phyloP scores from a whole-genome alignment of 106 monocot species.

The Dendrobium catenatum region DNA sequence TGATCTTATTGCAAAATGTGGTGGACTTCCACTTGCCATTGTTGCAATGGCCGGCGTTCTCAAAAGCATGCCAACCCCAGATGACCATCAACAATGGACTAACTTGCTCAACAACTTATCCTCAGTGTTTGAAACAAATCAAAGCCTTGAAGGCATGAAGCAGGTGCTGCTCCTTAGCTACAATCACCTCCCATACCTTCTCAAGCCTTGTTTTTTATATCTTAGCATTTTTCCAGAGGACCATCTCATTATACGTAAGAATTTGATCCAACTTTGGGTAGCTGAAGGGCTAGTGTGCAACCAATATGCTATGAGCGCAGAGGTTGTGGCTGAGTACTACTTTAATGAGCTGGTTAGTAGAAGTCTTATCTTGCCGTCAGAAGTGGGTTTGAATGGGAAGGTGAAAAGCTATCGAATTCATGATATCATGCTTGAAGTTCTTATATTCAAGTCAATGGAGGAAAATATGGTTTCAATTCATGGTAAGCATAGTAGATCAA shows the following conservation, averaged over 20 bases:
- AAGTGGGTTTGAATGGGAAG: no score
- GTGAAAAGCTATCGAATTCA: neutral
- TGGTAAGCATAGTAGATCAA: no score
- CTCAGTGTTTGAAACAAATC: constrained; percentile 4
- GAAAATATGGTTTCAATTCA: neutral
- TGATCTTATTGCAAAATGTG: constrained; percentile 18
- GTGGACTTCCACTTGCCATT: no score
- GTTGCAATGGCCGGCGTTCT: constrained; percentile 12
- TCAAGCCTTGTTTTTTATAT: no score
- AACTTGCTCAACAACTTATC: neutral
- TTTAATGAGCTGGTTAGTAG: no score
- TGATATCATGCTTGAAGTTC: constrained; percentile 9
- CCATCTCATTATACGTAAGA: constrained; percentile 5
- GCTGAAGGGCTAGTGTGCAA: constrained; percentile 19
- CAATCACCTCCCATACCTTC: constrained; percentile 16
- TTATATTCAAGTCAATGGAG: constrained; percentile 18
- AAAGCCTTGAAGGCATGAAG: constrained; percentile 13
- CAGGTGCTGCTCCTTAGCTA: constrained; percentile 21
- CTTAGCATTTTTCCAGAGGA: constrained; percentile 20
- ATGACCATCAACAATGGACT: neutral
- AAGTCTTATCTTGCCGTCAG: no score
- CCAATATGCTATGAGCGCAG: neutral
- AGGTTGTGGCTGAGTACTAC: no score
- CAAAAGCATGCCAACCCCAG: neutral
- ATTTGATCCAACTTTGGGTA: no score